Evolutionary conservation across 177 flowering plant species (phyloP), one percentile per base, ranked within the genome.

Genomic region (Telopea speciosissima): DNA sequence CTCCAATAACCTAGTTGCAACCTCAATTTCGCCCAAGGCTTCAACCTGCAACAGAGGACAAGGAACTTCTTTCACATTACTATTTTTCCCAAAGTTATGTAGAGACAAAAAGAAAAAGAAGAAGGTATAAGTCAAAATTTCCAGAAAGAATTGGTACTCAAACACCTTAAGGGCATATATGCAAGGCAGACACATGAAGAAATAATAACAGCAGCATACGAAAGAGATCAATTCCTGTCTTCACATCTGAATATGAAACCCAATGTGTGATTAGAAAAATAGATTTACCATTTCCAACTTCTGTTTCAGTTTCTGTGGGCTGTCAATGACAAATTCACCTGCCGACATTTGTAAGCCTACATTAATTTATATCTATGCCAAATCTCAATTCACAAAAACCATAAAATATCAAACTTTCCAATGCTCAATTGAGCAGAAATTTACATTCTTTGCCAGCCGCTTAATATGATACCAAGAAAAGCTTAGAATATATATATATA

Each of bases 271-370:
- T 58, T 58, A 64, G 13, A 49, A 31, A 63, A 63, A 73, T 33
- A 66, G 22, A 66, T 62, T 78, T 75, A 92, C 98, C 97, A 90
- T 92, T 85, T 94, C 91, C 79, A 94, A 67, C 83, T 94, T 94
- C 66, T 42, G 11, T 78, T 90, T 92, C 79, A 94, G 76, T 80
- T 89, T 90, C 67, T 79, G 84, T 52, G 91, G 95, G 52, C 91
- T 87, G 78, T 94, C 97, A 63, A 94, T 94, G 64, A 92, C 86
- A 84, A 89, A 94, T 17, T 87, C 92, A 75, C 97, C 98, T 94
- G 91, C 72, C 76, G 81, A 60, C 36, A 73, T 70, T 54, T 13
- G 72, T 13, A 66, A 23, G 21, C 70, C 24, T 63, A 52, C 5
- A 59, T 65, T 40, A 36, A 65, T 71, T 44, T 71, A 66, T 22